Base-by-base conservation (phyloP, 176 grass and related monocot species). In the Pontederia crassipes region DNA sequence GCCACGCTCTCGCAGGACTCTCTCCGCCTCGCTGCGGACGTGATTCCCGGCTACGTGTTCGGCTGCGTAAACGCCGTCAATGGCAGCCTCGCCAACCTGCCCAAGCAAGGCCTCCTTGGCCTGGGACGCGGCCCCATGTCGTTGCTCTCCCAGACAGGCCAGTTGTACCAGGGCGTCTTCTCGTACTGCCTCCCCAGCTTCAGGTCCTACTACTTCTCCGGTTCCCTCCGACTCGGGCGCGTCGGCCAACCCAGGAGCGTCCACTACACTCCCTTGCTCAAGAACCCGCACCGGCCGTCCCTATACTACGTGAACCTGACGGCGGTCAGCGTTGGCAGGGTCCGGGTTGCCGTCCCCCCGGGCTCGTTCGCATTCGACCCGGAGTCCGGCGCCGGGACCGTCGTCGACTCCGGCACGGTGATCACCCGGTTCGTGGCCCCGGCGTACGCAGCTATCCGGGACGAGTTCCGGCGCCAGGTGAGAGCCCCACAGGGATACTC, bases 131-230 rank as follows among this genome's bases (percentile, higher is more conserved):
- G 92, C 0, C 78, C 86, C 58, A 82, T 90, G 92, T 81, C 87
- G 0, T 66, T 97, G 48, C 61, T 97, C 0, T 74, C 87, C 27
- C 92, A 97, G 61, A 65, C 81, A 13, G 87, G 81, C 0, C 61
- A 27, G 12, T 12, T 64, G 54, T 97, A 97, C 76, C 46, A 48
- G 10, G 92, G 86, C 11, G 81, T 97, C 51, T 97, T 97, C 85
- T 97, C 92, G 28, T 96, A 96, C 78, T 96, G 87, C 76, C 76
- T 96, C 1, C 92, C 92, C 0, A 96, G 87, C 78, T 96, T 85
- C 69, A 90, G 72, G 66, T 96, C 87, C 4, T 96, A 82, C 81
- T 96, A 90, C 74, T 96, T 91, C 78, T 96, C 92, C 2, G 92
- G 92, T 1, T 90, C 92, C 0, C 83, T 96, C 67, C 75, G 92